Base-by-base conservation (phyloP, 805 yeast species). In the Starmera quercuum region DNA sequence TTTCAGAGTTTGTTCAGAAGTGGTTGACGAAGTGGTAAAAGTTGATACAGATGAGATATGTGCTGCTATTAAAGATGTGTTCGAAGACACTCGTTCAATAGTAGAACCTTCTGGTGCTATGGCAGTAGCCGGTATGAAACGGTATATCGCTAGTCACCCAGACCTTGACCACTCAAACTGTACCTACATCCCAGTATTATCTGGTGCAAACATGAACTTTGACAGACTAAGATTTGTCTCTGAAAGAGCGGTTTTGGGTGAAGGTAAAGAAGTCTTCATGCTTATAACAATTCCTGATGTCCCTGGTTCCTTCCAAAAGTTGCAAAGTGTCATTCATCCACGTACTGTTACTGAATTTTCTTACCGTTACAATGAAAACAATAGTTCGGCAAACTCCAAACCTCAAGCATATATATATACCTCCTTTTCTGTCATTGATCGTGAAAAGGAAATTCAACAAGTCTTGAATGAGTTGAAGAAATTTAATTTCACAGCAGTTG, bases 151-250 rank as follows among this genome's bases (percentile, higher is more conserved):
- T 17, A 54, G 60, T 18, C 77, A 81, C 47, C 82, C 84, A 7
- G 84, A 82, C 35, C 66, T 77, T 26, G 83, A 82, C 47, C 94
- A 83, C 49, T 61, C 76, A 4, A 61, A 66, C 31, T 73, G 78
- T 42, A 77, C 85, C 1, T 87, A 85, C 49, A 81, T 84, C 26
- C 90, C 97, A 6, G 71, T 92, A 16, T 66, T 92, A 36, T 82
- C 95, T 15, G 99, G 99, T 38, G 99, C 99, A 23, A 92, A 92
- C 61, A 88, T 92, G 95, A 90, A 94, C 64, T 92, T 92, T 54
- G 98, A 90, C 59, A 73, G 99, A 49, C 68, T 92, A 49, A 73
- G 99, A 56, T 92, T 92, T 58, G 97, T 92, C 15, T 76, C 95
- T 38, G 99, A 92, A 60, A 80, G 99, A 60, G 97, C 98, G 11